These are phyloP conservation scores for Yamadazyma taylorii DNA, from an alignment of 1,139 yeast genomes.

Conservation along the genomic window DNA sequence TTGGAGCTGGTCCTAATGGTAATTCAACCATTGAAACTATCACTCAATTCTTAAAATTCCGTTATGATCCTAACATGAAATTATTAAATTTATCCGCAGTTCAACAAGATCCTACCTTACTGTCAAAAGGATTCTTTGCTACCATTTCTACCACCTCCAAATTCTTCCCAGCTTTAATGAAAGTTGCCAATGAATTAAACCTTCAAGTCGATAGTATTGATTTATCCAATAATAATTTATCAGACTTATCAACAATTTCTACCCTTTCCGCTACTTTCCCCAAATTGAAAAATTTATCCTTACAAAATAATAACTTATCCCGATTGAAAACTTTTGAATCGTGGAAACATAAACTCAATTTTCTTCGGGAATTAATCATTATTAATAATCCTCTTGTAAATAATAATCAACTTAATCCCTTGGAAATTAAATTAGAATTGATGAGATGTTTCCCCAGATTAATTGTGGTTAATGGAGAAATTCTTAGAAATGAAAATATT, in stretches of 20 bases:
- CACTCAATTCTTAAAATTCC: conserved; percentile 56
- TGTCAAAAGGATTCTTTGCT: conserved; percentile 64
- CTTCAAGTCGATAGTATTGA: conserved; percentile 71
- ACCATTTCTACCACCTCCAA: conserved; percentile 63
- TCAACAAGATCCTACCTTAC: conserved; percentile 62
- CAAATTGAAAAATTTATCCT: conserved; percentile 68
- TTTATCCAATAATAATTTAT: conserved; percentile 66
- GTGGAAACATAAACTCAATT: conserved; percentile 76
- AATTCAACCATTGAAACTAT: conserved; percentile 58
- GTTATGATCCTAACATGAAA: conserved; percentile 66
- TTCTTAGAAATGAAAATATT: conserved; percentile 70
- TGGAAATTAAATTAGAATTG: conserved; percentile 59
- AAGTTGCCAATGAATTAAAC: conserved; percentile 62
- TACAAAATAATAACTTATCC: conserved; percentile 70
- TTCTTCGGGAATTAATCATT: conserved; percentile 72
- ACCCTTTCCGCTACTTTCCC: conserved; percentile 79
- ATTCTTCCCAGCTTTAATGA: conserved; percentile 90
- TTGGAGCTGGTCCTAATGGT: conserved; percentile 13
- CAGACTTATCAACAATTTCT: conserved; percentile 60
- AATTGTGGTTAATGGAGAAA: conserved; percentile 73
- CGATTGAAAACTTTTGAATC: conserved; percentile 62
- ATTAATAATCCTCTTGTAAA: conserved; percentile 74
- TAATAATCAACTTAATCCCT: conserved; percentile 20
- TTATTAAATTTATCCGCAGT: conserved; percentile 73
- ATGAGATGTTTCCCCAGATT: conserved; percentile 75